Base-by-base conservation (phyloP, 1,284 basidiomycete species). In the Spongiforma sp. region DNA sequence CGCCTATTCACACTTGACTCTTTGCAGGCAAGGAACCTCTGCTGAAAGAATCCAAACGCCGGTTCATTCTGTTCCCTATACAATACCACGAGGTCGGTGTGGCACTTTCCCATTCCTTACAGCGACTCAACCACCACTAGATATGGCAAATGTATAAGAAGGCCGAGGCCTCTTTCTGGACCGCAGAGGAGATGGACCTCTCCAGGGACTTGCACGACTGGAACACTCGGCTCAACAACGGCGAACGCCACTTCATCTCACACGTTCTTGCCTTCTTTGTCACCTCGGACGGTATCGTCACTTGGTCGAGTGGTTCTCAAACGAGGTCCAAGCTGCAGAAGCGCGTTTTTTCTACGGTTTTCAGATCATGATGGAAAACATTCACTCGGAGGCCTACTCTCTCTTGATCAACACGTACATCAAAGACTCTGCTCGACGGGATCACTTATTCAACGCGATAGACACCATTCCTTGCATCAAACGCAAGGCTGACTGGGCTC, bases 321-420 rank as follows among this genome's bases (percentile, higher is more conserved):
- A 91, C 65, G 96, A 99, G 78, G 96, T 99, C 1, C 96, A 99
- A 78, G 89, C 85, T 12, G 94, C 96, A 33, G 96, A 99, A 81
- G 97, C 96, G 15, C 93, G 96, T 43, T 98, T 94, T 79, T 99
- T 99, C 83, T 99, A 99, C 77, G 97, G 97, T 24, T 99, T 99
- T 86, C 97, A 99, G 77, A 97, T 99, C 77, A 99, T 98, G 96
- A 99, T 98, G 93, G 97, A 99, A 79, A 96, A 96, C 78, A 91
- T 96, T 59, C 94, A 96, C 79, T 97, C 96, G 5, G 97, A 99
- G 80, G 97, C 96, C 1, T 98, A 99, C 81, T 99, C 97, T 8
- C 91, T 99, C 52, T 90, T 99, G 72, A 98, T 99, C 78, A 95
- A 99, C 81, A 95, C 96, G 12, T 98, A 98, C 78, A 96, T 99